A percentile compares a stretch with the other conserved stretches of the same genome.
phyloP scores from a whole-genome alignment of 2,329 filamentous ascomycete genomes.

The Colletotrichum somersetense region DNA sequence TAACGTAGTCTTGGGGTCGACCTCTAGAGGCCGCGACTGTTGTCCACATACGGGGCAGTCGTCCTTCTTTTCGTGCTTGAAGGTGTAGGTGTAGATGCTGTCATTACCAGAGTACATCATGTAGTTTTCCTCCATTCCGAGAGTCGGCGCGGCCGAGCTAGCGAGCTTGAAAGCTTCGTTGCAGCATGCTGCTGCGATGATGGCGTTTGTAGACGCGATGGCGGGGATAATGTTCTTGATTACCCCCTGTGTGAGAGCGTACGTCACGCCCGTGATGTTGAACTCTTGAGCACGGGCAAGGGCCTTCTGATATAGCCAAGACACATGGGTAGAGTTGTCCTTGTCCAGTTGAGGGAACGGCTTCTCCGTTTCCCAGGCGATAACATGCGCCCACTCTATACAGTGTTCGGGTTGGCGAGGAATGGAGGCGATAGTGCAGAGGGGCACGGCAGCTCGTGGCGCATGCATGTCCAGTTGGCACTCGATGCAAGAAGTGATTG shows the following conservation, averaged over 20 bases:
- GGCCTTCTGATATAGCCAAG: conserved; percentile 94
- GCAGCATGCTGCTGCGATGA: conserved; percentile 94
- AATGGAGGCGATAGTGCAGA: conserved; percentile 96
- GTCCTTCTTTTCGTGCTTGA: conserved; percentile 91
- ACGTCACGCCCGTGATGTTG: conserved; percentile 91
- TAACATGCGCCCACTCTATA: conserved; percentile 98
- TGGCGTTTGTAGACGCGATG: conserved; percentile 97
- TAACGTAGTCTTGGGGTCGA: conserved; percentile 79
- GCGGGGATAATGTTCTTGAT: conserved; percentile 99
- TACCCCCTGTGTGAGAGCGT: conserved; percentile 94
- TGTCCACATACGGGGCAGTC: conserved; percentile 97
- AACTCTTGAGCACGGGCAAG: conserved; percentile 86
- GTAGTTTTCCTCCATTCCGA: conserved; percentile 87
- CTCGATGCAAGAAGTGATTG: conserved; percentile 95
- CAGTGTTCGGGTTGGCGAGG: conserved; percentile 98
- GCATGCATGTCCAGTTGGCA: conserved; percentile 99
- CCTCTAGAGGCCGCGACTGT: conserved; percentile 78
- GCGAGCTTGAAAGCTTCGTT: conserved; percentile 97
- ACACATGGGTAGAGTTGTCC: conserved; percentile 95
- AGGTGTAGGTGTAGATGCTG: conserved; percentile 96
- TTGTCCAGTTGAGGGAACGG: conserved; percentile 90
- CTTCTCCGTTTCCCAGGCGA: conserved; percentile 92
- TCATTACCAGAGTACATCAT: conserved; percentile 99
- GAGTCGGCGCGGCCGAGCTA: conserved; percentile 82
- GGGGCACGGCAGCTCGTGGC: conserved; percentile 93